Conservation (phyloP, 371 early-diverging fungal genomes). For the Mucor piriformis region DNA sequence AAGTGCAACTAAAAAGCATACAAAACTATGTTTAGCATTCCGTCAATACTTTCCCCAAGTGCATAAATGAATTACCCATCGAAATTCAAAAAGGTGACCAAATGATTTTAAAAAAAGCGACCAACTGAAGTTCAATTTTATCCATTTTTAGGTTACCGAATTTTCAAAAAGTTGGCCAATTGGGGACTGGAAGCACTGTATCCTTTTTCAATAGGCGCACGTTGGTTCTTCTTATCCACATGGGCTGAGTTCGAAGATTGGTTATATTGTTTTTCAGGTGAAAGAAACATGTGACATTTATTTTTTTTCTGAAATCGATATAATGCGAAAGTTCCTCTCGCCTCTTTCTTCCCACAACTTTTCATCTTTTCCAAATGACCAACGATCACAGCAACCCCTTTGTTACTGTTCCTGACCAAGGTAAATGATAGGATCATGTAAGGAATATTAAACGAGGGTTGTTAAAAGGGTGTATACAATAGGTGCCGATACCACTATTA, state of each 20-base stretch:
- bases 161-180: background rate
- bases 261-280: too few relatives aligned
- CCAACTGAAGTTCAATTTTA: background rate
- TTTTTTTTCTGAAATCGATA: background rate
- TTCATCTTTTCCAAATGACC: background rate
- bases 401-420: conserved; percentile 5
- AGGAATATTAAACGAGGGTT: background rate
- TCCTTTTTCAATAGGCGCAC: too few relatives aligned
- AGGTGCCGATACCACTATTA: conserved; percentile 11
- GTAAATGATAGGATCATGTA: background rate
- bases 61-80: conserved; percentile 1
- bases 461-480: too few relatives aligned
- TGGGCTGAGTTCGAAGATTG: too few relatives aligned
- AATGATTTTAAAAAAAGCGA: background rate
- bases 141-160: too few relatives aligned
- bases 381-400: conserved; percentile 14
- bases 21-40: background rate
- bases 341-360: background rate
- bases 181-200: conserved; percentile 7
- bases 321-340: background rate
- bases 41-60: background rate
- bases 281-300: too few relatives aligned
- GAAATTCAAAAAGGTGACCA: background rate
- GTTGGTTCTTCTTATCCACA: too few relatives aligned
- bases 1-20: background rate